Evolutionary conservation across 805 yeast species (phyloP).

Genomic region (Pichia paraexigua): DNA sequence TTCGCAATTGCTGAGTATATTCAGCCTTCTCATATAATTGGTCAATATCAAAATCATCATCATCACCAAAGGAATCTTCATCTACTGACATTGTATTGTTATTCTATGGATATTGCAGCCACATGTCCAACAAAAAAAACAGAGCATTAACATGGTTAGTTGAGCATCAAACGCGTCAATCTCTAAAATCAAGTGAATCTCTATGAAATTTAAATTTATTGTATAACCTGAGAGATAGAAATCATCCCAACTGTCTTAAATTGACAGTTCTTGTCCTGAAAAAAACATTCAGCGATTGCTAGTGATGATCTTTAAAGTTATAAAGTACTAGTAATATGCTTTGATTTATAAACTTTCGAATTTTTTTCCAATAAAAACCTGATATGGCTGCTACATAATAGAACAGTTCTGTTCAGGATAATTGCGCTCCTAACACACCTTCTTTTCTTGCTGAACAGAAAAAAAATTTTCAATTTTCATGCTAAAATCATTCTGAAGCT

Average conservation of each 20-base stretch:
- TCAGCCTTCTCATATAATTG: slow-evolving; percentile 1
- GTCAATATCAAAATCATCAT: slow-evolving; percentile 7
- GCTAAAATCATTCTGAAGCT: not conserved
- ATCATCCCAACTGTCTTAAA: too few species aligned
- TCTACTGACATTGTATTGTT: not conserved
- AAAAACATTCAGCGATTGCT: not conserved
- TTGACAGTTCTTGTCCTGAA: not conserved
- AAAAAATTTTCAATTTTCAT: not conserved
- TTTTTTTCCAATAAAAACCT: too few species aligned
- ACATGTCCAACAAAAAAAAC: not conserved
- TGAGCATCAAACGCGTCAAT: not conserved
- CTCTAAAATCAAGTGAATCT: not conserved
- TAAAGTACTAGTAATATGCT: too few species aligned
- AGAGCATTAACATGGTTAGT: not conserved
- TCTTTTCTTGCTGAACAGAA: not conserved
- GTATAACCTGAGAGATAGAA: not conserved
- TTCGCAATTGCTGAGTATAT: not conserved
- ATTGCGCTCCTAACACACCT: not conserved
- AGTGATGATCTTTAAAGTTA: not conserved
- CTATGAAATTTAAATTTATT: not conserved
- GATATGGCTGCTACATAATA: too few species aligned
- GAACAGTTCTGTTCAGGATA: not conserved
- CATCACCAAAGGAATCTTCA: slow-evolving; percentile 8
- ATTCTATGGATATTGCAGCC: not conserved
- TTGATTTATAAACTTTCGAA: too few species aligned